phyloP scores from a whole-genome alignment of 2,329 filamentous ascomycete genomes.

The Amauroascus niger region DNA sequence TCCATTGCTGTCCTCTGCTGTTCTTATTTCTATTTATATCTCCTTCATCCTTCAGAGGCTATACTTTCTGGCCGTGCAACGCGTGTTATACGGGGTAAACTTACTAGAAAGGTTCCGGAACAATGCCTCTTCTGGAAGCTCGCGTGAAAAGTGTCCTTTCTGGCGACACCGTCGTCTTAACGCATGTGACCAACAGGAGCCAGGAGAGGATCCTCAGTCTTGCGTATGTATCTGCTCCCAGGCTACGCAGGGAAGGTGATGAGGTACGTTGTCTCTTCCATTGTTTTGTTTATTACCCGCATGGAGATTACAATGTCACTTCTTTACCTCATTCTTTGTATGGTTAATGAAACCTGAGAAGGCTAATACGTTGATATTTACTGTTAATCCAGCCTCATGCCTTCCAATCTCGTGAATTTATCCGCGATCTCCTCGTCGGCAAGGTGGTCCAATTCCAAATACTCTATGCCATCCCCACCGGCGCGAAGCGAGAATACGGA shows the following conservation, averaged over 20 bases:
- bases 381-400: conserved; percentile 53
- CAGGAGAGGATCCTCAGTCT: conserved; percentile 81
- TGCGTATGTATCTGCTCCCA: conserved; percentile 83
- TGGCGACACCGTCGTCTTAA: conserved; percentile 81
- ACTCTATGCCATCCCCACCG: conserved; percentile 75
- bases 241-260: conserved; percentile 78
- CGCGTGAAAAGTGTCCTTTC: conserved; percentile 90
- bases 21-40: background rate
- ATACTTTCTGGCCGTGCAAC: background rate
- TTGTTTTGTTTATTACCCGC: background rate
- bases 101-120: conserved; percentile 8
- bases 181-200: conserved; percentile 67
- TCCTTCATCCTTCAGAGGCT: background rate
- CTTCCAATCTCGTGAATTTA: conserved; percentile 88
- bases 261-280: conserved; percentile 45
- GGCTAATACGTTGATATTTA: background rate
- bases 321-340: background rate
- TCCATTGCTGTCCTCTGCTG: background rate
- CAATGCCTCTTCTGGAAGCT: conserved; percentile 43
- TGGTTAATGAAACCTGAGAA: background rate
- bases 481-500: conserved; percentile 74
- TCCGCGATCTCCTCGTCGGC: conserved; percentile 73
- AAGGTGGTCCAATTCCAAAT: conserved; percentile 78
- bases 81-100: background rate
- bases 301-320: background rate